A percentile compares a stretch with the other conserved stretches of the same genome.
These are phyloP conservation scores for Selenicereus undatus DNA, from an alignment of 148 eudicot genomes.

Conservation along the genomic window DNA sequence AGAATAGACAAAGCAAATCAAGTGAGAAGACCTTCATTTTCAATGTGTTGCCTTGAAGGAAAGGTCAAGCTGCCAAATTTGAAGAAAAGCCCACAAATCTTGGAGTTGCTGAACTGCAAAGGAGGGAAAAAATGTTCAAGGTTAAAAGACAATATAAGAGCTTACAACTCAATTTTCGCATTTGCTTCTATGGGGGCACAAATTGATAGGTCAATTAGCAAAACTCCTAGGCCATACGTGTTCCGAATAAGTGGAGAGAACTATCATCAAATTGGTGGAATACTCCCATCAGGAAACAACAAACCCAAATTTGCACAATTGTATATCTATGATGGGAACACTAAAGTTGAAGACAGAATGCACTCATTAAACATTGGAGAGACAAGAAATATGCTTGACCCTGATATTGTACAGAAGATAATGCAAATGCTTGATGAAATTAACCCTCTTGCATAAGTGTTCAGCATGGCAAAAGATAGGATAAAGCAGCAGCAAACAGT, in stretches of 20 bases:
- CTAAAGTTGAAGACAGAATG: background rate
- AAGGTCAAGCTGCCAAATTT: background rate
- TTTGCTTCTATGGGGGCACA: conserved; percentile 15
- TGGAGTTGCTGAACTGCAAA: background rate
- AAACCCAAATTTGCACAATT: conserved; percentile 3
- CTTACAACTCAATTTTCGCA: conserved; percentile 1
- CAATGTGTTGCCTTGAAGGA: background rate
- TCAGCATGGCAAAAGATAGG: conserved; percentile 11
- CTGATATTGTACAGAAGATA: background rate
- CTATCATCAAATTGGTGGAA: conserved; percentile 4
- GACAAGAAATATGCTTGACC: background rate
- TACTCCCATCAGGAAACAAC: background rate
- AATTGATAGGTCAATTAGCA: background rate
- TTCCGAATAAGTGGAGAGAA: conserved; percentile 7
- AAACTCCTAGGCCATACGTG: background rate
- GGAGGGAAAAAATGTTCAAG: background rate
- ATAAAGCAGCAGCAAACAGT: background rate
- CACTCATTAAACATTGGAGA: background rate
- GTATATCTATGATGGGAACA: conserved; percentile 3
- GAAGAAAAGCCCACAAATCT: background rate
- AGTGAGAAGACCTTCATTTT: background rate
- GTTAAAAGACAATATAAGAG: background rate
- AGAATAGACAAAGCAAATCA: background rate
- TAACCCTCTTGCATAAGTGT: background rate
- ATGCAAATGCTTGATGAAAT: too few relatives aligned